These are phyloP conservation scores for Ramalina intermedia DNA, from an alignment of 495 filamentous ascomycete species.

Conservation along the genomic window DNA sequence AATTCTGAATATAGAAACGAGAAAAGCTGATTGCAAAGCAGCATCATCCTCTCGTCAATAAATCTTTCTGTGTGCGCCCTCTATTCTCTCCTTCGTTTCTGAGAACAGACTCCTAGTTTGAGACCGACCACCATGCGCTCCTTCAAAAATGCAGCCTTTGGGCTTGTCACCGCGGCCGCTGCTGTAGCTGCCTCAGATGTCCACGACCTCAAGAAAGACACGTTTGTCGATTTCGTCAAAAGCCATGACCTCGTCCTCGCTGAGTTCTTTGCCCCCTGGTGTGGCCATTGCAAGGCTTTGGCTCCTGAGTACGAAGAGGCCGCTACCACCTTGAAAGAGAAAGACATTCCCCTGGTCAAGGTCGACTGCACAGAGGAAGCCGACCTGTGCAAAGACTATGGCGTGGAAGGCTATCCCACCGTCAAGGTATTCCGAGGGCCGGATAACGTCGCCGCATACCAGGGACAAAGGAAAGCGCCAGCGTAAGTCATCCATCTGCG, in stretches of 20 bases:
- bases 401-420: slow-evolving; percentile 94
- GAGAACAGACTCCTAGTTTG: neutral
- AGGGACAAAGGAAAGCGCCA: slow-evolving; percentile 76
- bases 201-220: slow-evolving; percentile 66
- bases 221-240: slow-evolving; percentile 72
- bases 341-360: slow-evolving; percentile 84
- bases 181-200: slow-evolving; percentile 73
- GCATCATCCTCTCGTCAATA: too few species aligned
- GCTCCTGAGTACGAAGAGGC: slow-evolving; percentile 88
- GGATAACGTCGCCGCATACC: slow-evolving; percentile 72
- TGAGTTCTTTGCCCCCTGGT: slow-evolving; percentile 99
- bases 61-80: neutral
- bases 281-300: slow-evolving; percentile 95
- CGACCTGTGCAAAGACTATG: slow-evolving; percentile 76
- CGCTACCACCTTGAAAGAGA: slow-evolving; percentile 85
- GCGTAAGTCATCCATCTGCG: slow-evolving; percentile 43
- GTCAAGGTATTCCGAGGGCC: slow-evolving; percentile 95
- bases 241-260: slow-evolving; percentile 79
- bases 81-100: neutral
- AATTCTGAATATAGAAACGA: too few species aligned
- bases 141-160: slow-evolving; percentile 40
- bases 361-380: slow-evolving; percentile 92
- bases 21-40: too few species aligned
- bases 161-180: slow-evolving; percentile 43
- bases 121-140: slow-evolving; percentile 36